Percentiles rank a stretch among this genome's conserved stretches.
These are phyloP conservation scores for Syncephalis plumigaleata DNA, from an alignment of 371 early-diverging fungal species.

Conservation along the genomic window DNA sequence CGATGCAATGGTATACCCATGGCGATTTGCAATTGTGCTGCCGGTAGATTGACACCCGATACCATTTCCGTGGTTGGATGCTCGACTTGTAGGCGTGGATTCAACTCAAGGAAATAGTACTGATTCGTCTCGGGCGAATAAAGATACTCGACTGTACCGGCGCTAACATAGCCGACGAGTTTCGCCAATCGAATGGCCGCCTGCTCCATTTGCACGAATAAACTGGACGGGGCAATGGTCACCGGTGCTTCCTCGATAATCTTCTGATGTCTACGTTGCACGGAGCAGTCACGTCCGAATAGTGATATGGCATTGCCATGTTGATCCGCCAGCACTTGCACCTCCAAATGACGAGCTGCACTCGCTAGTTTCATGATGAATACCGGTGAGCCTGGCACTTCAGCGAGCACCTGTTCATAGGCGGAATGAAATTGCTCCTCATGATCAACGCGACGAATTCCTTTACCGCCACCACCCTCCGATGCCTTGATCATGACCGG, in stretches of 20 bases:
- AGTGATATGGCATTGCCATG: constrained; percentile 95
- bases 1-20: constrained; percentile 93
- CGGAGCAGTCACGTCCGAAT: constrained; percentile 97
- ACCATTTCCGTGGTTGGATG: constrained; percentile 99
- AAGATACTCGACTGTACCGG: constrained; percentile 97
- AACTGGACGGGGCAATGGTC: constrained; percentile 69
- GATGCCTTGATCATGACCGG: constrained; percentile 99
- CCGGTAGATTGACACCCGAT: constrained; percentile 93
- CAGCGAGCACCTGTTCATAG: constrained; percentile 76
- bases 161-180: constrained; percentile 88
- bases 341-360: constrained; percentile 93
- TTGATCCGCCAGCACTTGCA: constrained; percentile 92
- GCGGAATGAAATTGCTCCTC: constrained; percentile 49
- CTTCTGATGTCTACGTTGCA: constrained; percentile 96
- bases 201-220: constrained; percentile 83
- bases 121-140: constrained; percentile 70
- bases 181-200: constrained; percentile 90
- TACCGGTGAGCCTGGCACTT: constrained; percentile 92
- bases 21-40: constrained; percentile 93
- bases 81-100: constrained; percentile 98
- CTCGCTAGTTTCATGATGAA: constrained; percentile 94
- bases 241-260: constrained; percentile 95
- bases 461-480: constrained; percentile 99
- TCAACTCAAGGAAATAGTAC: constrained; percentile 95
- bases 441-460: constrained; percentile 83